phyloP scores from a whole-genome alignment of 768 basidiomycete genomes.

The Gelatoporia subvermispora region DNA sequence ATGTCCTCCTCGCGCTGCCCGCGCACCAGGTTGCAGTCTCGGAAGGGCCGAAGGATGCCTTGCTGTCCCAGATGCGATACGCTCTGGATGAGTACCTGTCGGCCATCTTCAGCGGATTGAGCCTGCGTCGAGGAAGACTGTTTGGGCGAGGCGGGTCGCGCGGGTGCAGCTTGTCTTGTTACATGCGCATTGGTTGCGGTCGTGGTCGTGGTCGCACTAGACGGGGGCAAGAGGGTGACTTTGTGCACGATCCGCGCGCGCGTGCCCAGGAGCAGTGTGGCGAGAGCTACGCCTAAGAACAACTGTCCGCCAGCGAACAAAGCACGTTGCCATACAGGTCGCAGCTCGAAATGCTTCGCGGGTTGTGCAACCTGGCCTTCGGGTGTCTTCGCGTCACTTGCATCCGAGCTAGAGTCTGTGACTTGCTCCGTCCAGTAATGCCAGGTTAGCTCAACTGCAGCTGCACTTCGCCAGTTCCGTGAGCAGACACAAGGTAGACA shows the following conservation, averaged over 20 bases:
- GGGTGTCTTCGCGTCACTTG: neutral
- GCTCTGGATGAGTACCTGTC: slow-evolving; percentile 16
- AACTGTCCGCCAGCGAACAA: slow-evolving; percentile 12
- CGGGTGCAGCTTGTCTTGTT: neutral
- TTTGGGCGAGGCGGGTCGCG: no score
- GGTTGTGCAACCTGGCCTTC: neutral
- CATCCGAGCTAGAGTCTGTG: neutral
- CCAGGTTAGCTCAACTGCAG: slow-evolving; percentile 16
- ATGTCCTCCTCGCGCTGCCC: slow-evolving; percentile 14
- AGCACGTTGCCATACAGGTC: slow-evolving; percentile 20
- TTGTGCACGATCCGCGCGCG: slow-evolving; percentile 19
- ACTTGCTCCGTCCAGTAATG: slow-evolving; percentile 19
- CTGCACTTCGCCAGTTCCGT: slow-evolving; percentile 6
- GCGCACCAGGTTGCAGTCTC: slow-evolving; percentile 6
- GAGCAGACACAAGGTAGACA: neutral
- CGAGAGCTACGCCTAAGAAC: slow-evolving; percentile 13
- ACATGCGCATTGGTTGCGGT: neutral
- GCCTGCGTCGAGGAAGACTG: neutral
- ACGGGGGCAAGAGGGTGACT: slow-evolving; percentile 16
- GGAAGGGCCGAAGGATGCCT: slow-evolving; percentile 15
- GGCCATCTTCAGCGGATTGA: neutral
- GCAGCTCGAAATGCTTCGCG: slow-evolving; percentile 13
- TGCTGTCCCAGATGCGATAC: slow-evolving; percentile 13
- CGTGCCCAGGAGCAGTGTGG: slow-evolving; percentile 14
- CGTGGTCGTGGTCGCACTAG: neutral